A percentile compares a stretch with the other conserved stretches of the same genome.
These are phyloP conservation scores for Cyclotella baltica DNA, from an alignment of 108 stramenopile genomes.

Conservation along the genomic window DNA sequence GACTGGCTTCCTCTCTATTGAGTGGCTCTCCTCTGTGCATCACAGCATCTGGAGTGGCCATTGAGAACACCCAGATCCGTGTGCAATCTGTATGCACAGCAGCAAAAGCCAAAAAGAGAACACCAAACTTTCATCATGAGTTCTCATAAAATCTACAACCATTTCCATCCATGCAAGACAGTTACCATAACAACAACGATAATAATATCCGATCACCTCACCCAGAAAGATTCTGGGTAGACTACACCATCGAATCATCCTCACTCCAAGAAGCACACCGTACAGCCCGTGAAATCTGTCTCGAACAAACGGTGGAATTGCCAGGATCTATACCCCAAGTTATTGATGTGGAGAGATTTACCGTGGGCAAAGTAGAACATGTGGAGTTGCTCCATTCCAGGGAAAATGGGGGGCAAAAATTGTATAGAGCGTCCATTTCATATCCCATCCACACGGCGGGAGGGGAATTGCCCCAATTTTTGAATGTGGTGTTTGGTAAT, in stretches of 20 bases:
- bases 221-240: constrained; percentile 43
- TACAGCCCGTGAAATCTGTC: constrained; percentile 31
- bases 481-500: constrained; percentile 43
- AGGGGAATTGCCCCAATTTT: constrained; percentile 34
- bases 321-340: constrained; percentile 26
- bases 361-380: constrained; percentile 31
- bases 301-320: constrained; percentile 45
- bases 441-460: constrained; percentile 42
- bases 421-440: constrained; percentile 19
- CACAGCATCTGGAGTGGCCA: too few relatives aligned
- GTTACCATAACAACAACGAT: background rate
- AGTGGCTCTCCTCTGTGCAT: too few relatives aligned
- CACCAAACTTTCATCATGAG: too few relatives aligned
- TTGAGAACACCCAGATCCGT: too few relatives aligned
- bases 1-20: too few relatives aligned
- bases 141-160: too few relatives aligned
- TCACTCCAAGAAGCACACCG: constrained; percentile 13
- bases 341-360: constrained; percentile 28
- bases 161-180: background rate
- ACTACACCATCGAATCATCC: constrained; percentile 36
- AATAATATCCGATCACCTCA: constrained; percentile 5
- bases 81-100: too few relatives aligned
- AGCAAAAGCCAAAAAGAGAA: too few relatives aligned
- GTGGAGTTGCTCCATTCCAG: constrained; percentile 11
- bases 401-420: background rate